Base-by-base conservation (phyloP, 2,329 filamentous ascomycete species). In the Fusarium secorum region DNA sequence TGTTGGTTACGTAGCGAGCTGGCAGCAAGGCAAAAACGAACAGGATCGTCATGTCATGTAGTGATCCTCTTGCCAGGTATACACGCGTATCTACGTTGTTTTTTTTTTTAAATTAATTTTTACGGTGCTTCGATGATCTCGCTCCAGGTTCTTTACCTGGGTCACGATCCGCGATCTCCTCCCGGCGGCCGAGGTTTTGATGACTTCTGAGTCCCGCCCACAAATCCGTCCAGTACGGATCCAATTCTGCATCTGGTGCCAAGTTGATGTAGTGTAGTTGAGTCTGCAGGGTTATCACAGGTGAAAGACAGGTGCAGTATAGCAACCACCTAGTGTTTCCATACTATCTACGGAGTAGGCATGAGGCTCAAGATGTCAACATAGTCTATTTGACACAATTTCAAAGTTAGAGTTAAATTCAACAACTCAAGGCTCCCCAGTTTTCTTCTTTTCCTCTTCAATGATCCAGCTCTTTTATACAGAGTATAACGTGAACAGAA, bases 181-280 rank as follows among this genome's bases (percentile, higher is more conserved):
- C 42, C 64, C 53, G 46, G 52, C 65, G 49, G 45, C 56, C 45
- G 65, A 72, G 57, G 65, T 55, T 61, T 66, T 20, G 33, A 68
- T 58, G 49, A 41, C 38, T 65, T 48, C 44, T 36, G 33, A 58
- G 52, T 62, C 60, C 63, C 42, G 39, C 58, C 52, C 61, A 62
- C 57, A 46, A 60, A 59, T 42, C 55, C 48, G 57, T 63, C 44
- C 57, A 67, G 54, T 49, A 68, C 51, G 58, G 69, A 58, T 66
- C 54, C 66, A 74, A 73, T 68, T 76, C 59, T 73, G 59, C 59
- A 60, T 64, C 32, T 59, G 56, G 30, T 70, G 49, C 59, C 53
- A 66, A 64, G 64, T 36, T 63, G 55, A 58, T 64, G 73, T 74
- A 71, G 68, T 64, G 72, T 64, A 71, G 66, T 71, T 74, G 56